These are phyloP conservation scores for Rhodamnia rubescens DNA, from an alignment of 345 rosid species.

Conservation along the genomic window DNA sequence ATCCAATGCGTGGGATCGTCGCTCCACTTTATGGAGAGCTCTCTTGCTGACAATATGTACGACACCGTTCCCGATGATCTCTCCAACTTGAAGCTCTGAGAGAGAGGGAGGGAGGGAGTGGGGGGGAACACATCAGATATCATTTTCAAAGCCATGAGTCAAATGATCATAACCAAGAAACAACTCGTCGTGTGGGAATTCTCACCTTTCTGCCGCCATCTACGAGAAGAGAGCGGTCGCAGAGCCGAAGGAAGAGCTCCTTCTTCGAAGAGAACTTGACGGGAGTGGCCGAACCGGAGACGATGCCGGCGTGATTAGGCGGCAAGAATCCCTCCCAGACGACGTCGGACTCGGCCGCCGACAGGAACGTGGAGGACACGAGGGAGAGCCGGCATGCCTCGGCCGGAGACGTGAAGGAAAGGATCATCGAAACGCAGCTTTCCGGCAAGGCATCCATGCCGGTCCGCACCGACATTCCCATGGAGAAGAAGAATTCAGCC, in stretches of 20 bases:
- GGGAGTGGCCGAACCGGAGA: slow-evolving; percentile 7
- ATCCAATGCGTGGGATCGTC: slow-evolving; percentile 36
- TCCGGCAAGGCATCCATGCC: slow-evolving; percentile 29
- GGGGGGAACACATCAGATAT: neutral
- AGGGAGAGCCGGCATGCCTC: slow-evolving; percentile 34
- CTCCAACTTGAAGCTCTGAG: slow-evolving; percentile 50
- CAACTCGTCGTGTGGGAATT: neutral
- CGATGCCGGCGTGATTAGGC: slow-evolving; percentile 7
- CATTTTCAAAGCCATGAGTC: no score
- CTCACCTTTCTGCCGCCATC: slow-evolving; percentile 15
- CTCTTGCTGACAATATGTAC: slow-evolving; percentile 49
- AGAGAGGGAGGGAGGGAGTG: no score
- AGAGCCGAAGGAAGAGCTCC: slow-evolving; percentile 15
- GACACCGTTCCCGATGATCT: slow-evolving; percentile 37
- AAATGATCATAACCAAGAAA: no score
- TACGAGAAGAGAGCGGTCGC: slow-evolving; percentile 10
- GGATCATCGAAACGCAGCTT: slow-evolving; percentile 38
- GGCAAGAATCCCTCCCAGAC: slow-evolving; percentile 60
- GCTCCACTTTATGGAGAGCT: slow-evolving; percentile 40
- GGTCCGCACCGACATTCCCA: neutral
- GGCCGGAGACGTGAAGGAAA: slow-evolving; percentile 50
- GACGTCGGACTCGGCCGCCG: slow-evolving; percentile 48
- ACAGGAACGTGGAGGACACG: slow-evolving; percentile 35
- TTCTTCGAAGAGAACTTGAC: slow-evolving; percentile 13
- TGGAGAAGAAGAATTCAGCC: neutral